Percentiles rank a stretch among this genome's conserved stretches.
Conservation (phyloP, 2,329 filamentous ascomycete genomes). For the Talaromyces sp. region DNA sequence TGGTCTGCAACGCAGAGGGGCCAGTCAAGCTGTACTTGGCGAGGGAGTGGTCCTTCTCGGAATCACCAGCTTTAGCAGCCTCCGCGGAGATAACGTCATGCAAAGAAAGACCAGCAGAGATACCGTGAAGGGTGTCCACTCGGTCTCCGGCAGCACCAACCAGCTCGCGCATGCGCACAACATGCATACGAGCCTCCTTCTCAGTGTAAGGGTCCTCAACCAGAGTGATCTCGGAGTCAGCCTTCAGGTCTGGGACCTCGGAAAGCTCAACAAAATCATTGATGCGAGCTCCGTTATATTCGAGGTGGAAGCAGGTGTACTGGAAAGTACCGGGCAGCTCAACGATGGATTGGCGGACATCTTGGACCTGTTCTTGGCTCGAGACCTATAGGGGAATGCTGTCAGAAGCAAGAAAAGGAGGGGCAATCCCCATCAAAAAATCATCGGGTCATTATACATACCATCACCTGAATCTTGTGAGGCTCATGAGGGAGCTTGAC, state of each 20-base stretch:
- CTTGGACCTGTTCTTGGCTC: conserved; percentile 92
- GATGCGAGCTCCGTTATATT: conserved; percentile 83
- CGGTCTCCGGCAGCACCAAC: conserved; percentile 90
- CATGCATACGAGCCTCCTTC: conserved; percentile 94
- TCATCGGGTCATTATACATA: conserved; percentile 48
- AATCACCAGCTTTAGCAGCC: conserved; percentile 46
- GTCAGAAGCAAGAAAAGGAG: too few species aligned
- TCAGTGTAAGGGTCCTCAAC: conserved; percentile 97
- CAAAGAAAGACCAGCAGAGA: conserved; percentile 81
- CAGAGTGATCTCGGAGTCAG: conserved; percentile 76
- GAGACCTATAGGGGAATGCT: conserved; percentile 64
- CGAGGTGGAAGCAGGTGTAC: conserved; percentile 98
- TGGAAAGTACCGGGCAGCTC: conserved; percentile 91
- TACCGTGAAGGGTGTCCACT: conserved; percentile 82
- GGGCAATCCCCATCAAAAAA: too few species aligned
- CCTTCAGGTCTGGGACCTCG: conserved; percentile 77
- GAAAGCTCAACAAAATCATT: conserved; percentile 94
- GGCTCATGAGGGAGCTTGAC: conserved; percentile 81
- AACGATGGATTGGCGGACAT: conserved; percentile 94
- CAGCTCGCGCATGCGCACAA: conserved; percentile 86
- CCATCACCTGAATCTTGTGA: conserved; percentile 81
- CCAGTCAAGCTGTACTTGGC: conserved; percentile 77
- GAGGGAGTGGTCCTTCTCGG: conserved; percentile 58
- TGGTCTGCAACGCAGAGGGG: conserved; percentile 66
- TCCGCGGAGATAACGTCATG: conserved; percentile 71